Percentiles rank a stretch among this genome's conserved stretches.
These are phyloP conservation scores for Solanum sejunctum DNA, from an alignment of 257 asterid genomes.

Conservation along the genomic window DNA sequence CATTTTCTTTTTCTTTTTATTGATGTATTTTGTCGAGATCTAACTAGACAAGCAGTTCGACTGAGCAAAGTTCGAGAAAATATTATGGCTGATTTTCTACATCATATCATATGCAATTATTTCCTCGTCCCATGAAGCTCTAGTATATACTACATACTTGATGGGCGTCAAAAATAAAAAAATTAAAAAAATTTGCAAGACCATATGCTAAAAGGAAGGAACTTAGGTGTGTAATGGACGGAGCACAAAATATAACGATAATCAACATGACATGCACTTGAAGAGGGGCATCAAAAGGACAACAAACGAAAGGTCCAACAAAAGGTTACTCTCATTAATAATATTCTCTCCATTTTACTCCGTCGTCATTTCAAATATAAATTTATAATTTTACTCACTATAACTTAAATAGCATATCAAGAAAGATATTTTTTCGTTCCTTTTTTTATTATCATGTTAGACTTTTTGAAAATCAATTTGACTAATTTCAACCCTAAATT, in stretches of 20 bases:
- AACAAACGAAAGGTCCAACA: neutral
- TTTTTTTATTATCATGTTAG: too few species aligned
- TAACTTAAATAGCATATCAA: too few species aligned
- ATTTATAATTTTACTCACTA: too few species aligned
- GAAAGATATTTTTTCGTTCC: too few species aligned
- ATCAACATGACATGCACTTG: neutral
- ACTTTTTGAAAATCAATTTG: too few species aligned
- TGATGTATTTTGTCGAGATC: neutral
- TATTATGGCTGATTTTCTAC: neutral
- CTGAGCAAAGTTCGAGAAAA: neutral
- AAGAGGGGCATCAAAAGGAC: neutral
- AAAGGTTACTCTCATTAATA: neutral
- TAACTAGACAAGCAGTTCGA: neutral
- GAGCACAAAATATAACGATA: neutral
- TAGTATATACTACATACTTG: neutral
- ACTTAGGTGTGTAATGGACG: neutral
- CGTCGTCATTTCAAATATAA: too few species aligned
- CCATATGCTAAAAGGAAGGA: neutral
- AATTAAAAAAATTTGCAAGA: neutral
- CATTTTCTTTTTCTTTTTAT: too few species aligned
- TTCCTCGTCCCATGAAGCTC: neutral
- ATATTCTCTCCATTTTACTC: too few species aligned
- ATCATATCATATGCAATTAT: neutral
- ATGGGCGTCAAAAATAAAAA: neutral
- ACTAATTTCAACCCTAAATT: too few species aligned